Percentiles rank a stretch among this genome's conserved stretches.
Conservation (phyloP, 352 stramenopile genomes). For the Globisporangium apiculatum region DNA sequence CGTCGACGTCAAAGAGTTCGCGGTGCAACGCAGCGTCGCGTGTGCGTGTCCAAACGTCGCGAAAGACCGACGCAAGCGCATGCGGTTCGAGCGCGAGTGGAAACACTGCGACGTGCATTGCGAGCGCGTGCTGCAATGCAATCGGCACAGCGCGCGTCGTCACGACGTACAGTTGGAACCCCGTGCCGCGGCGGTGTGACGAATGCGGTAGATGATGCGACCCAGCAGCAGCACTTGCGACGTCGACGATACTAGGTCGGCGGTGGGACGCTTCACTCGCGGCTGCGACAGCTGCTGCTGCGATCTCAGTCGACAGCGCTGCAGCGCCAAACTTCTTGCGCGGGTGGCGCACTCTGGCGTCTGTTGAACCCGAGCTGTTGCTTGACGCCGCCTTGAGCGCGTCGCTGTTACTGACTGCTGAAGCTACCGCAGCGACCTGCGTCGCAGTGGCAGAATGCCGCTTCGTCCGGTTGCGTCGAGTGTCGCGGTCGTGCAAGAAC, state of each 20-base stretch:
- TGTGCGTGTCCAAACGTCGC: constrained; percentile 13
- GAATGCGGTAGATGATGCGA: not conserved
- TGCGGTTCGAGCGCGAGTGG: not conserved
- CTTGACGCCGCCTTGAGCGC: not conserved
- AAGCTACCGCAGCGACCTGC: not conserved
- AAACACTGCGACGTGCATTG: constrained; percentile 23
- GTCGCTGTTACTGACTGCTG: not conserved
- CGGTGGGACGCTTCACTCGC: not conserved
- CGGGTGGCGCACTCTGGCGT: not conserved
- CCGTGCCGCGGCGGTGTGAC: not conserved
- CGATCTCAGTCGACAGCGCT: constrained; percentile 8
- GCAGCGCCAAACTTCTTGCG: constrained; percentile 8
- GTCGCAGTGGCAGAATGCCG: not conserved
- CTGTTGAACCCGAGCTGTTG: too few relatives aligned
- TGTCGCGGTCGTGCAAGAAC: not conserved
- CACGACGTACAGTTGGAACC: constrained; percentile 48
- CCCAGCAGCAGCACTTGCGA: not conserved
- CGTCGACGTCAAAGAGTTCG: constrained; percentile 13
- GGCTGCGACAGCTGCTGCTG: constrained; percentile 3
- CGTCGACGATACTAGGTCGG: not conserved
- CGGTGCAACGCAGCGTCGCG: constrained; percentile 9
- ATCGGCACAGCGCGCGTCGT: constrained; percentile 13
- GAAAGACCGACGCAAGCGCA: constrained; percentile 19
- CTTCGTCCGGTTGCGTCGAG: not conserved
- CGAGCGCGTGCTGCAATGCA: constrained; percentile 12